A percentile compares a stretch with the other conserved stretches of the same genome.
phyloP scores from a whole-genome alignment of 257 asterid species.

The Fraxinus cuspidata region DNA sequence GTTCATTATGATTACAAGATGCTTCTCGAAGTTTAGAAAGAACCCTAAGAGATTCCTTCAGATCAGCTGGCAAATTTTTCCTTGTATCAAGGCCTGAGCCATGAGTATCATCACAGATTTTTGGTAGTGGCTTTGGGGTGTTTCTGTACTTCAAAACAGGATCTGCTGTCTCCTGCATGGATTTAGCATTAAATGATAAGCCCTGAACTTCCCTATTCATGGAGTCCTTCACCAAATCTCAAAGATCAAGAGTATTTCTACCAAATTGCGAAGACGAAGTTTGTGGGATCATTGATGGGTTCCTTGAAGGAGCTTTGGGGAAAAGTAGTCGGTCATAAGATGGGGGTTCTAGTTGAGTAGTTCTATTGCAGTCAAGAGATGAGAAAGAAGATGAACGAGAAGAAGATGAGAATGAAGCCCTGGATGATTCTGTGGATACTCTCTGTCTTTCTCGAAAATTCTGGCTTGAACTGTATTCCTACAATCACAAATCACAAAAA shows the following conservation, averaged over 20 bases:
- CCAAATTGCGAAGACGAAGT: slow-evolving; percentile 45
- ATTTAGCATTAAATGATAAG: slow-evolving; percentile 42
- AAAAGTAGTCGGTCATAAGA: slow-evolving; percentile 57
- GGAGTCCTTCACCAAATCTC: slow-evolving; percentile 81
- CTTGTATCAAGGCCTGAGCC: slow-evolving; percentile 28
- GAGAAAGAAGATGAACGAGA: slow-evolving; percentile 91
- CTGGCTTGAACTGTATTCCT: slow-evolving; percentile 62
- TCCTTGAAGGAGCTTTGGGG: slow-evolving; percentile 68
- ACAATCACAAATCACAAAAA: slow-evolving; percentile 26
- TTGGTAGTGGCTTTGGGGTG: slow-evolving; percentile 46
- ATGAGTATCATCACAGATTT: slow-evolving; percentile 28
- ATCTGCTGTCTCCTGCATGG: slow-evolving; percentile 44
- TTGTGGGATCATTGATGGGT: slow-evolving; percentile 48
- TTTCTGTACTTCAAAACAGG: slow-evolving; percentile 33
- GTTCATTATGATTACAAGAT: slow-evolving; percentile 54
- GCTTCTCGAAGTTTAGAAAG: slow-evolving; percentile 67
- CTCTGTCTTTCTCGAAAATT: slow-evolving; percentile 58
- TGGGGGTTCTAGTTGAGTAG: slow-evolving; percentile 55
- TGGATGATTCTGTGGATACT: slow-evolving; percentile 66
- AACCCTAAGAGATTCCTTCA: slow-evolving; percentile 63
- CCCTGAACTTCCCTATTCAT: slow-evolving; percentile 74
- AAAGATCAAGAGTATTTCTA: slow-evolving; percentile 56
- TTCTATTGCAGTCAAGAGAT: slow-evolving; percentile 68
- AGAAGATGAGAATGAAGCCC: slow-evolving; percentile 82
- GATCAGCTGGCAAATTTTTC: slow-evolving; percentile 47